Percentiles rank a stretch among this genome's conserved stretches.
These are phyloP conservation scores for Zygosaccharomyces lentus DNA, from an alignment of 805 yeast species.

Conservation along the genomic window DNA sequence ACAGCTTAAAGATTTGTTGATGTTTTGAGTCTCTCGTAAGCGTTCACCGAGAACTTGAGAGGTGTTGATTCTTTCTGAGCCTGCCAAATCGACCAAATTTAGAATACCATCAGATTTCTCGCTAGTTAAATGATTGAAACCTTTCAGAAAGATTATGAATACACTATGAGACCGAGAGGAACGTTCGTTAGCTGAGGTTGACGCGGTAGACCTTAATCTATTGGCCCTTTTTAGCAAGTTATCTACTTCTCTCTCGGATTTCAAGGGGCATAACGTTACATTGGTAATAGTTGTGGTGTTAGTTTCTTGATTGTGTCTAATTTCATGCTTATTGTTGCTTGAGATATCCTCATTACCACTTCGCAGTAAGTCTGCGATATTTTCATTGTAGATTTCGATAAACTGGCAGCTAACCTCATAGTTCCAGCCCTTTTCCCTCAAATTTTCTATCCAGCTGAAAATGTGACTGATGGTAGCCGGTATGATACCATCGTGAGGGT, in stretches of 20 bases:
- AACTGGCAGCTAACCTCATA: slow-evolving; percentile 67
- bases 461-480: slow-evolving; percentile 71
- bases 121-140: slow-evolving; percentile 48
- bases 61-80: slow-evolving; percentile 76
- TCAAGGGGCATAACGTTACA: slow-evolving; percentile 46
- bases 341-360: slow-evolving; percentile 14
- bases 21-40: slow-evolving; percentile 80
- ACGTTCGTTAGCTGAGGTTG: slow-evolving; percentile 73
- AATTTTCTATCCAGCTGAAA: slow-evolving; percentile 48
- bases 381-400: slow-evolving; percentile 86
- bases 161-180: slow-evolving; percentile 92
- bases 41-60: slow-evolving; percentile 80
- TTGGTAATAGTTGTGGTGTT: slow-evolving; percentile 60
- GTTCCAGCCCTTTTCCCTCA: slow-evolving; percentile 57
- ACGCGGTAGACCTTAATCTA: slow-evolving; percentile 67
- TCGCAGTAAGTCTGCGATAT: slow-evolving; percentile 60
- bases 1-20: slow-evolving; percentile 81
- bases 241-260: slow-evolving; percentile 46
- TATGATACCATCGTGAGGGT: slow-evolving; percentile 68
- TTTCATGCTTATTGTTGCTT: slow-evolving; percentile 49
- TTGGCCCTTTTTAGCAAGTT: slow-evolving; percentile 51
- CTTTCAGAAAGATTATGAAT: slow-evolving; percentile 58
- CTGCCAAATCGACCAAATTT: slow-evolving; percentile 88
- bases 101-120: slow-evolving; percentile 53
- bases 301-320: slow-evolving; percentile 58